These are phyloP conservation scores for Eleusine indica DNA, from an alignment of 176 grass and related monocot genomes.

Conservation along the genomic window DNA sequence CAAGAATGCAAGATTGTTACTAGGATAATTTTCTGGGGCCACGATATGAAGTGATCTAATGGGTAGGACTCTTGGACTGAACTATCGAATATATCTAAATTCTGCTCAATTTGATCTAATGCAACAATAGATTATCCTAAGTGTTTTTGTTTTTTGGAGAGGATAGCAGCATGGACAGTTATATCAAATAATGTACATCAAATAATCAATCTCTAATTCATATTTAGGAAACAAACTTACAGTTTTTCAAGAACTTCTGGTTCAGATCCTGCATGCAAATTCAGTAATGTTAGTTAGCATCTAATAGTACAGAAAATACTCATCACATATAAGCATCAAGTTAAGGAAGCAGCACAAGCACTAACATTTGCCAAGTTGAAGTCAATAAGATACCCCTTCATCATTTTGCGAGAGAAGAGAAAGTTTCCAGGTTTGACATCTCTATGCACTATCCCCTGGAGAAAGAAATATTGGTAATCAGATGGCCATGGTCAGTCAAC, in stretches of 20 bases:
- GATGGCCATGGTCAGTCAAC: slow-evolving; percentile 16
- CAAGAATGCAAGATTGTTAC: not conserved
- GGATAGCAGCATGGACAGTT: slow-evolving; percentile 2
- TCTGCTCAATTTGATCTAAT: not conserved
- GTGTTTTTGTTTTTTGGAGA: not conserved
- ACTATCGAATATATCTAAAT: not conserved
- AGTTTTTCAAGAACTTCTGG: slow-evolving; percentile 65
- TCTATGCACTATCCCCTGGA: slow-evolving; percentile 85
- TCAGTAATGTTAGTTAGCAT: slow-evolving; percentile 34
- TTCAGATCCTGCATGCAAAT: slow-evolving; percentile 71
- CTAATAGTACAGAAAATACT: slow-evolving; percentile 22
- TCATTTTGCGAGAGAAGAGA: slow-evolving; percentile 73
- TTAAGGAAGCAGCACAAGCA: slow-evolving; percentile 16
- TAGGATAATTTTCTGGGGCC: not conserved
- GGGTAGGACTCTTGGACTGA: not conserved
- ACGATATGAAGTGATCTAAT: not conserved
- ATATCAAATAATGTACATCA: not conserved
- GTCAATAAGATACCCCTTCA: slow-evolving; percentile 90
- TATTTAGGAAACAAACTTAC: slow-evolving; percentile 58
- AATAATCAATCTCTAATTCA: slow-evolving; percentile 22
- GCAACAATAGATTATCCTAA: not conserved
- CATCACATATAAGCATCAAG: slow-evolving; percentile 31
- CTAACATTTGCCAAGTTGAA: slow-evolving; percentile 96
- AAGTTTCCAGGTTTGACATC: slow-evolving; percentile 99
- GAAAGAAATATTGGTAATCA: slow-evolving; percentile 31